A percentile compares a stretch with the other conserved stretches of the same genome.
Conservation (phyloP, 2,329 filamentous ascomycete genomes). For the Apiospora malaysiana region DNA sequence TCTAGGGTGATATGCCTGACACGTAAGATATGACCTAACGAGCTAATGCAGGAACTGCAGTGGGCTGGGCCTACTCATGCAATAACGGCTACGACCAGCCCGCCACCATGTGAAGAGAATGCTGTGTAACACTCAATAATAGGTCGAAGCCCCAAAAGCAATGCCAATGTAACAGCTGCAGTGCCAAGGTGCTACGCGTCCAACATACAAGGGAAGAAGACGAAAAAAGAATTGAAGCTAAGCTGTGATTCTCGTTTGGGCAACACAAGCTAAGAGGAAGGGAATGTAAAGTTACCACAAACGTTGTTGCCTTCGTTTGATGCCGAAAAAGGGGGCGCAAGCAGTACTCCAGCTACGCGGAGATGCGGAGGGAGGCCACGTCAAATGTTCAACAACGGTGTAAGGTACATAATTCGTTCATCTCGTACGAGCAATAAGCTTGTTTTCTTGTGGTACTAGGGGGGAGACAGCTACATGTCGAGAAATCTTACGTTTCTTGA, state of each 20-base stretch:
- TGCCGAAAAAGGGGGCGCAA: background rate
- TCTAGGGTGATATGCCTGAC: conserved; percentile 1
- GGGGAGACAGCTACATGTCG: background rate
- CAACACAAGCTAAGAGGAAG: background rate
- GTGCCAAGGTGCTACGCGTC: background rate
- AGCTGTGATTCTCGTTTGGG: background rate
- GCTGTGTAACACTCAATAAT: conserved; percentile 1
- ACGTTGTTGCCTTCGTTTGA: background rate
- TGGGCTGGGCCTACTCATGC: background rate
- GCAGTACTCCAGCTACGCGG: background rate
- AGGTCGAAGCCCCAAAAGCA: background rate
- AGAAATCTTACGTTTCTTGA: background rate
- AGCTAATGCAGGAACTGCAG: conserved; percentile 13
- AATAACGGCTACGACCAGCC: background rate
- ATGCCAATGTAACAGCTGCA: background rate
- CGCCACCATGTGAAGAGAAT: background rate
- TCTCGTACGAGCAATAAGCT: background rate
- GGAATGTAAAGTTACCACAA: background rate
- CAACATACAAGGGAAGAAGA: background rate
- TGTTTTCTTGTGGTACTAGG: background rate
- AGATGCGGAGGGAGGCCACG: background rate
- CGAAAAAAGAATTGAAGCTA: background rate
- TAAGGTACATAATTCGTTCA: too few species aligned
- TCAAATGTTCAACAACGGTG: background rate
- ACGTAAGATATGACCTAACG: background rate